These are phyloP conservation scores for Dipodascus geniculatus DNA, from an alignment of 805 yeast genomes.

Conservation along the genomic window DNA sequence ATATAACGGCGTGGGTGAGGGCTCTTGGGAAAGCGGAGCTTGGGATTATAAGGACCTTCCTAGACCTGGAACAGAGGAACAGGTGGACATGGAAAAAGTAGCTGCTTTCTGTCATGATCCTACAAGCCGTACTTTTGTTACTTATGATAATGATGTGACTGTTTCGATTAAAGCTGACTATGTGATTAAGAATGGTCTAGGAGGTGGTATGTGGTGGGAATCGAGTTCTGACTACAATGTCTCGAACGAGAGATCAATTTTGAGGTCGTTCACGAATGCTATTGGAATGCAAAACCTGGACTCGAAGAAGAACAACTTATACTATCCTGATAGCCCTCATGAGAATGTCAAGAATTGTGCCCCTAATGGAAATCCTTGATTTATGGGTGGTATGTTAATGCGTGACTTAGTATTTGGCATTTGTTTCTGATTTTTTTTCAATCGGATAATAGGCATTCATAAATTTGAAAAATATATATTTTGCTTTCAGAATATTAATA, in stretches of 20 bases:
- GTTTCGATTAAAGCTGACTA: slow-evolving; percentile 48
- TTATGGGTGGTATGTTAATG: too few species aligned
- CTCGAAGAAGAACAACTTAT: slow-evolving; percentile 6
- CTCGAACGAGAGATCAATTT: slow-evolving; percentile 14
- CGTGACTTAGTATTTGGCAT: too few species aligned
- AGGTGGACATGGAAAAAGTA: slow-evolving; percentile 39
- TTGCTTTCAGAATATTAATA: too few species aligned
- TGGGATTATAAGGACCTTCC: slow-evolving; percentile 40
- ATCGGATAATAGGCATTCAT: too few species aligned
- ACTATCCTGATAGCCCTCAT: slow-evolving; percentile 7
- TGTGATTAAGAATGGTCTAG: slow-evolving; percentile 37
- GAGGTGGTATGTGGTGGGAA: slow-evolving; percentile 96
- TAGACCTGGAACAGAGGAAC: slow-evolving; percentile 31
- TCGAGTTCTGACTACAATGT: slow-evolving; percentile 54
- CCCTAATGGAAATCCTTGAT: not conserved
- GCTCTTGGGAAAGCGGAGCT: slow-evolving; percentile 37
- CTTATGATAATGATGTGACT: slow-evolving; percentile 55
- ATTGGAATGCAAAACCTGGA: slow-evolving; percentile 6
- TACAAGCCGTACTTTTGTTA: slow-evolving; percentile 30
- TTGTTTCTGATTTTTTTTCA: not conserved
- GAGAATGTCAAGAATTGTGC: slow-evolving; percentile 3
- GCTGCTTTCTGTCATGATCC: slow-evolving; percentile 43
- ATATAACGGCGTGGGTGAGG: slow-evolving; percentile 34
- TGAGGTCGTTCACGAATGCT: slow-evolving; percentile 12
- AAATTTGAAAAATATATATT: too few species aligned